phyloP scores from a whole-genome alignment of 1,284 basidiomycete genomes.

The Apiotrichum brassicae region DNA sequence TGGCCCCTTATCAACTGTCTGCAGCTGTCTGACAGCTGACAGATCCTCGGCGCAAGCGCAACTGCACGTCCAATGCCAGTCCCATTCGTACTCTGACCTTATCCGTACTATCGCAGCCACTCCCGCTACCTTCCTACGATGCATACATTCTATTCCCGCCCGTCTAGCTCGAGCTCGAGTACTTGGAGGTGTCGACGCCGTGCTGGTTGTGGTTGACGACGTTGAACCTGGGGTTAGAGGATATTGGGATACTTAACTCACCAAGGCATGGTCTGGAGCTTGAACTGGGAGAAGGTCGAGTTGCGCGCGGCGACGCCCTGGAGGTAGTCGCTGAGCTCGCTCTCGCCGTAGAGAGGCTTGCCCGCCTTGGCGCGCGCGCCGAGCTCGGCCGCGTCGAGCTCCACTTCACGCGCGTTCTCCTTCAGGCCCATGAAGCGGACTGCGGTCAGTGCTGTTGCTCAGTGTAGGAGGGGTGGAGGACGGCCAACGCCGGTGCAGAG shows the following conservation, averaged over 20 bases:
- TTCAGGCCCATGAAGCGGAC: slow-evolving; percentile 96
- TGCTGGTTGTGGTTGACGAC: slow-evolving; percentile 83
- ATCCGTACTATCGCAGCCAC: too few species aligned
- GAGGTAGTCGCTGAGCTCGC: slow-evolving; percentile 75
- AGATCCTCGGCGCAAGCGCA: too few species aligned
- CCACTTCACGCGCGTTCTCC: slow-evolving; percentile 80
- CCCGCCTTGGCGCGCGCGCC: slow-evolving; percentile 64
- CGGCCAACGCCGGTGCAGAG: background rate
- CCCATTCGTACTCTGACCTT: too few species aligned
- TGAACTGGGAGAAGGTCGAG: slow-evolving; percentile 85
- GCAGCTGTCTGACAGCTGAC: too few species aligned
- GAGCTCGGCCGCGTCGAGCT: slow-evolving; percentile 68
- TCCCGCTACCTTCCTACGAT: background rate
- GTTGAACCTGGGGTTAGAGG: slow-evolving; percentile 64
- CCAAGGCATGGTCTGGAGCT: slow-evolving; percentile 59
- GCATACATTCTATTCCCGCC: background rate
- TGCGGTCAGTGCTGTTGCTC: slow-evolving; percentile 36
- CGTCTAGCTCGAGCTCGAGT: slow-evolving; percentile 38
- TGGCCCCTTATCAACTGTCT: too few species aligned
- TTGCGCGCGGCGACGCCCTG: slow-evolving; percentile 85
- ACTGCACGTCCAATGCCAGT: too few species aligned
- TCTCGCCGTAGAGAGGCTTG: slow-evolving; percentile 76
- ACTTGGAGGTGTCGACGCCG: slow-evolving; percentile 77
- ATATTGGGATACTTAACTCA: slow-evolving; percentile 49
- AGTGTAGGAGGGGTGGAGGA: background rate